phyloP scores from a whole-genome alignment of 2,329 filamentous ascomycete genomes.

The Pseudofabraea citricarpa region DNA sequence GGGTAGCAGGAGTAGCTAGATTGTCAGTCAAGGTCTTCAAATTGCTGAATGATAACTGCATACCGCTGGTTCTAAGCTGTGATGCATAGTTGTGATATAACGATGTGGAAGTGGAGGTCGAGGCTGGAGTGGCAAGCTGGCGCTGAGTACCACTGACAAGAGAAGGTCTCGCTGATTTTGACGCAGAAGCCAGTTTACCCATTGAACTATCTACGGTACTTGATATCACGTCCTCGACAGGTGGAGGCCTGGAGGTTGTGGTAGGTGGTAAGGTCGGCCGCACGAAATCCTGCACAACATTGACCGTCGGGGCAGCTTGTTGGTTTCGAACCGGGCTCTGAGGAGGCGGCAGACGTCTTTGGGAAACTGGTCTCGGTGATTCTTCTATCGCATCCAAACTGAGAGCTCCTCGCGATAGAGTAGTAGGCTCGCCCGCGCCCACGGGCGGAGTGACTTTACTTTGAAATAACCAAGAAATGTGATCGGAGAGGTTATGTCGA shows the following conservation, averaged over 20 bases:
- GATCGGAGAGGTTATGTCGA: constrained; percentile 28
- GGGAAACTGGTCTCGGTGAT: too few species aligned
- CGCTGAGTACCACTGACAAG: constrained; percentile 20
- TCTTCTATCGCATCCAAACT: constrained; percentile 7
- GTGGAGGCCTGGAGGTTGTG: constrained; percentile 11
- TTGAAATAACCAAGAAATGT: constrained; percentile 29
- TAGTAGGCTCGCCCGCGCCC: constrained; percentile 8
- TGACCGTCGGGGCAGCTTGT: constrained; percentile 10
- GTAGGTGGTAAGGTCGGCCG: constrained; percentile 17
- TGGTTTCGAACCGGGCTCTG: constrained; percentile 10
- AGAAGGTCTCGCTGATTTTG: constrained; percentile 18
- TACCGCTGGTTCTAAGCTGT: constrained; percentile 17
- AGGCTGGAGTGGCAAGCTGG: constrained; percentile 27
- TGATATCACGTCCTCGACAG: constrained; percentile 7
- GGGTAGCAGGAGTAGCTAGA: constrained; percentile 20
- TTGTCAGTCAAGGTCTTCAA: constrained; percentile 3
- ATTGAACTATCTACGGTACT: constrained; percentile 17
- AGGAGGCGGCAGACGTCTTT: constrained; percentile 1
- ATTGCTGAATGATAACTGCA: not conserved
- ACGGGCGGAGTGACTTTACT: constrained; percentile 20
- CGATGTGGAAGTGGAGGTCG: constrained; percentile 18
- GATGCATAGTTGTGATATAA: constrained; percentile 16
- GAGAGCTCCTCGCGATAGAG: constrained; percentile 11
- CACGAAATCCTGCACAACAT: constrained; percentile 18
- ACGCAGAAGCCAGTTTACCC: constrained; percentile 24